Base-by-base conservation (phyloP, 2,329 filamentous ascomycete genomes). In the Sporothrix inflata region DNA sequence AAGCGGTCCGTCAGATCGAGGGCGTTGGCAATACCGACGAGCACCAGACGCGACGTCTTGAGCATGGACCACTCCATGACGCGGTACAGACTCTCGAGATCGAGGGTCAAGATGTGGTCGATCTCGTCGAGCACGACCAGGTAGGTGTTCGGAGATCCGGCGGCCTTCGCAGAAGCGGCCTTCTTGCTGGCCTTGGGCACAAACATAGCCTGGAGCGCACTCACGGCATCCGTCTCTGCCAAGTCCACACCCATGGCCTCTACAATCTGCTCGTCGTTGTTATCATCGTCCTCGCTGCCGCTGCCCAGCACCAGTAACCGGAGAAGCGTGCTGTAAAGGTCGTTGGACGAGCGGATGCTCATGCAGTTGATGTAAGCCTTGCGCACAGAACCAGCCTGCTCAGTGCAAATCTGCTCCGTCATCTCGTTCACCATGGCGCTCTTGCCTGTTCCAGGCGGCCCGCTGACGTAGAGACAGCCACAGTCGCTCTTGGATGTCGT, bases 51-150 rank as follows among this genome's bases (percentile, higher is more conserved):
- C 0, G 96, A 98, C 1, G 89, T 88, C 75, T 90, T 90, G 74
- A 93, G 89, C 78, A 99, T 84, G 1, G 96, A 97, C 94, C 95
- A 98, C 79, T 98, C 94, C 76, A 99, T 98, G n/a, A 99, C 85
- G 74, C 90, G 92, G 82, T 98, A 98, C 16, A 99, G 85, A 71
- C 96, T 91, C 76, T 97, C 94, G 73, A 96, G 84, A 76, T 98
- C 95, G 75, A 97, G 85, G 1, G 93, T 95, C 53, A 99, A 86
- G 67, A 99, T 90, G 78, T 97, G 93, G 78, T 99, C 96, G 73
- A 99, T 95, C 82, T 99, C 96, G 78, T 99, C 96, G 72, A 99
- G 85, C 1, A 94, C 92, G 40, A 99, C 89, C n/a, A 98, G 81
- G 78, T 92, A 97, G 14, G 92, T 87, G 21, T 85, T 83, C 2